Evolutionary conservation across 2,329 filamentous ascomycete species (phyloP).

Genomic region (Verticillium klebahnii): DNA sequence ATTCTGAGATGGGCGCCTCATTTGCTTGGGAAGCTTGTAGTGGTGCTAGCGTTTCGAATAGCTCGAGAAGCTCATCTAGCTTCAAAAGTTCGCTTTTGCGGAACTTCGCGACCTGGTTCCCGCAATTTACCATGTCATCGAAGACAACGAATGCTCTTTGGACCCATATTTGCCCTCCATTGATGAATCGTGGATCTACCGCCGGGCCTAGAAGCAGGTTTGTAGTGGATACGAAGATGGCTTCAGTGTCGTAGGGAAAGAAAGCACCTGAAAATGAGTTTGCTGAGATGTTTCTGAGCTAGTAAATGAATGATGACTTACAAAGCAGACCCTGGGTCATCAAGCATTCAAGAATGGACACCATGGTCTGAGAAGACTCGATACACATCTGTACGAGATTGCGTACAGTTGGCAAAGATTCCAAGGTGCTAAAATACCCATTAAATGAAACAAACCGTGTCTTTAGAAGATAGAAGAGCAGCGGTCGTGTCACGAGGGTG

Average conservation of each 20-base stretch:
- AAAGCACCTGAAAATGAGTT: conserved; percentile 36
- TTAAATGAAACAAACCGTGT: conserved; percentile 21
- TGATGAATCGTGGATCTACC: conserved; percentile 28
- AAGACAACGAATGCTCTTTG: conserved; percentile 37
- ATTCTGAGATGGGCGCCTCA: not conserved
- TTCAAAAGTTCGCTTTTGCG: conserved; percentile 40
- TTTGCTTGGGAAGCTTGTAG: conserved; percentile 1
- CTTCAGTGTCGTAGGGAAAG: conserved; percentile 30
- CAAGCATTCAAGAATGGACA: conserved; percentile 35
- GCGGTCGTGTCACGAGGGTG: conserved; percentile 24
- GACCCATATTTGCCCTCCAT: conserved; percentile 29
- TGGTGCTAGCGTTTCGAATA: conserved; percentile 16
- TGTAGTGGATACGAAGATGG: conserved; percentile 37
- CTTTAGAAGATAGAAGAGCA: conserved; percentile 26
- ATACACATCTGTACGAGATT: conserved; percentile 28
- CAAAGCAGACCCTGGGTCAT: conserved; percentile 41
- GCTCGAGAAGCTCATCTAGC: conserved; percentile 32
- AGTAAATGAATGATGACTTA: conserved; percentile 17
- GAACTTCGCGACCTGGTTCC: conserved; percentile 40
- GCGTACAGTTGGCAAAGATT: conserved; percentile 29
- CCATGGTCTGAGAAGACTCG: conserved; percentile 26
- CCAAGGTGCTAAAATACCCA: conserved; percentile 24
- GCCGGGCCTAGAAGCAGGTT: conserved; percentile 32
- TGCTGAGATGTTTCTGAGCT: conserved; percentile 21
- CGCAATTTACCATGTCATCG: conserved; percentile 39